Percentiles rank a stretch among this genome's conserved stretches.
Conservation (phyloP, 2,329 filamentous ascomycete genomes). For the Bipolaris victoriae region DNA sequence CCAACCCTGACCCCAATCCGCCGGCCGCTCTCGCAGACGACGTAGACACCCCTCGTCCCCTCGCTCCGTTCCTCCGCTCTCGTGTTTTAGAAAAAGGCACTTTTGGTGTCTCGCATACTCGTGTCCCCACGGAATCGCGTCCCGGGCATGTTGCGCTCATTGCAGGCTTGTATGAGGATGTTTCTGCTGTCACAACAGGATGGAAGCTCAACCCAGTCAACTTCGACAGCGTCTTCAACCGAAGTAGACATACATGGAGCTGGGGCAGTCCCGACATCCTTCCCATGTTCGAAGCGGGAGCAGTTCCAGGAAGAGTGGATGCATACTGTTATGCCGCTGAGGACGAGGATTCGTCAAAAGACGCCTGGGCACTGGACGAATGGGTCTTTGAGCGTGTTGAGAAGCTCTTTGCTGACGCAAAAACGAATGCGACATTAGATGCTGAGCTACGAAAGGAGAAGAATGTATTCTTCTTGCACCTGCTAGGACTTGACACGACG, state of each 20-base stretch:
- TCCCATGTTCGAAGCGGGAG: constrained; percentile 96
- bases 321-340: constrained; percentile 84
- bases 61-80: constrained; percentile 90
- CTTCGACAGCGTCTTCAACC: constrained; percentile 98
- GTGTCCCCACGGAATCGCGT: constrained; percentile 94
- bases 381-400: constrained; percentile 98
- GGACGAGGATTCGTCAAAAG: constrained; percentile 85
- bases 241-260: constrained; percentile 96
- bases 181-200: constrained; percentile 93
- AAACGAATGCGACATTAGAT: constrained; percentile 76
- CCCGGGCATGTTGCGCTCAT: constrained; percentile 97
- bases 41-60: constrained; percentile 74
- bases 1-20: constrained; percentile 74
- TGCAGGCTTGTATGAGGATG: constrained; percentile 95
- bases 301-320: constrained; percentile 83
- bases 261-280: constrained; percentile 98
- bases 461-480: constrained; percentile 91
- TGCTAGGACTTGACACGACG: constrained; percentile 88
- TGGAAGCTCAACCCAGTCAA: constrained; percentile 99
- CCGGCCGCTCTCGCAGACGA: constrained; percentile 63
- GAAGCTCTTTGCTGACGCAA: constrained; percentile 80
- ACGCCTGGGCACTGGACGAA: constrained; percentile 80
- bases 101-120: constrained; percentile 95
- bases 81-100: constrained; percentile 88
- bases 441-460: constrained; percentile 79